Evolutionary conservation across 108 stramenopile genomes (phyloP), one percentile per base, ranked within the genome.

Genomic region (Chaetoceros muelleri): DNA sequence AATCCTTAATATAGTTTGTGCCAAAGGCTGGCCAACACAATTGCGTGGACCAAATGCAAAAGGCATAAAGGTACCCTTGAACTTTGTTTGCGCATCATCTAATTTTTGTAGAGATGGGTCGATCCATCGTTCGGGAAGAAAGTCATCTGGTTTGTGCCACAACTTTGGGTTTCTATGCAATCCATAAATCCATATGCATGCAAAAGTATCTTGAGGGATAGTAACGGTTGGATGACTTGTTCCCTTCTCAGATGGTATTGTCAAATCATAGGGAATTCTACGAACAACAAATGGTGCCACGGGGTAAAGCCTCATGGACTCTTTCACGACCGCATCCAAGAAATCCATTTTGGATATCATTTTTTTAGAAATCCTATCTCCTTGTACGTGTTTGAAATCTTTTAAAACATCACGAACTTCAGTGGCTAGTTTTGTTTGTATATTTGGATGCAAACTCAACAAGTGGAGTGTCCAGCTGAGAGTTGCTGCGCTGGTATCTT

Each of bases 401-500:
- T 34, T 30, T 24, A 78, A 5, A 10, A 80, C 70, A 8, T 63
- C 48, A n/a, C 45, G 61, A 13, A 91, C 69, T 65, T 91, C 85
- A 19, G 61, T 55, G 10, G 70, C 77, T 20, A 84, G 61, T 45
- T 55, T 78, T 31, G 71, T 47, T 66, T 87, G 85, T 24, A 74
- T 72, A 1, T 73, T 47, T 19, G 85, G 81, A 74, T 87, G 54
- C n/a, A 93, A 51, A 28, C 83, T 85, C 28, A 95, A 65, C 53
- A 95, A 72, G 66, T 95, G 90, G 62, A 95, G 58, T 20, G 91
- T 87, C 94, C 94, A 95, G 20, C 88, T 89, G 20, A 95, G 65
- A 1, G 94, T 95, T 2, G 94, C 94, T 22, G 94, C 94, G 55
- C 83, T 85, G 7, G 94, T 95, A 70, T 95, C 94, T 62, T 95